Percentiles rank a stretch among this genome's conserved stretches.
Conservation (phyloP, 2,329 filamentous ascomycete genomes). For the Fusarium sp. region DNA sequence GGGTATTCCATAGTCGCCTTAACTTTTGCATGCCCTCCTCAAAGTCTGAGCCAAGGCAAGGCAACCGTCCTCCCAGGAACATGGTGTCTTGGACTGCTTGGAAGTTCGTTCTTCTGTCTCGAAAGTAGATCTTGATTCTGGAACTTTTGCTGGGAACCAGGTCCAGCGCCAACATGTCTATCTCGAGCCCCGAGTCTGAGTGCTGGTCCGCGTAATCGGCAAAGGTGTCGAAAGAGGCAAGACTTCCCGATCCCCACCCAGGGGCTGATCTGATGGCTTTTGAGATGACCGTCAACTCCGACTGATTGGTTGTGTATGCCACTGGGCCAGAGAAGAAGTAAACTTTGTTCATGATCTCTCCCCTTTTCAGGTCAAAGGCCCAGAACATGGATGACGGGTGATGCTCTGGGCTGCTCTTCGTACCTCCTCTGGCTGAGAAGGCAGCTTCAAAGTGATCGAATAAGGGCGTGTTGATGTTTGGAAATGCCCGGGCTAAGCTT, state of each 20-base stretch:
- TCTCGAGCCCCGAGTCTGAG: neutral
- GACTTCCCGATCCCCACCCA: neutral
- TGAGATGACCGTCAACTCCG: conserved; percentile 2
- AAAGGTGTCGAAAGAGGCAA: conserved; percentile 3
- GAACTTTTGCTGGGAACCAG: conserved; percentile 42
- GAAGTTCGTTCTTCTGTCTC: conserved; percentile 46
- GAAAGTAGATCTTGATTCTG: conserved; percentile 53
- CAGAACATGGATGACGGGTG: conserved; percentile 12
- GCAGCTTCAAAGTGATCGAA: conserved; percentile 6
- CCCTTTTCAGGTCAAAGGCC: conserved; percentile 13
- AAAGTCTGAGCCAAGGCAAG: neutral
- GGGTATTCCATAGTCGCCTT: conserved; percentile 29
- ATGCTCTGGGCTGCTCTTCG: neutral
- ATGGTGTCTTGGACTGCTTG: conserved; percentile 42
- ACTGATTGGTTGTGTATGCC: neutral
- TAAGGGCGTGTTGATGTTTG: neutral
- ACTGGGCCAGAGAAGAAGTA: conserved; percentile 22
- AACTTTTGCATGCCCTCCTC: conserved; percentile 32
- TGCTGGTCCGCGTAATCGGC: neutral
- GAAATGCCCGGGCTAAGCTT: neutral
- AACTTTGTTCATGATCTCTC: neutral
- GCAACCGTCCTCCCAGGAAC: conserved; percentile 37
- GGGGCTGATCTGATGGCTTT: conserved; percentile 38
- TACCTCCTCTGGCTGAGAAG: neutral
- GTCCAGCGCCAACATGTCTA: conserved; percentile 51